Percentiles rank a stretch among this genome's conserved stretches.
phyloP scores from a whole-genome alignment of 1,284 basidiomycete species.

The Ceratobasidium sp. region DNA sequence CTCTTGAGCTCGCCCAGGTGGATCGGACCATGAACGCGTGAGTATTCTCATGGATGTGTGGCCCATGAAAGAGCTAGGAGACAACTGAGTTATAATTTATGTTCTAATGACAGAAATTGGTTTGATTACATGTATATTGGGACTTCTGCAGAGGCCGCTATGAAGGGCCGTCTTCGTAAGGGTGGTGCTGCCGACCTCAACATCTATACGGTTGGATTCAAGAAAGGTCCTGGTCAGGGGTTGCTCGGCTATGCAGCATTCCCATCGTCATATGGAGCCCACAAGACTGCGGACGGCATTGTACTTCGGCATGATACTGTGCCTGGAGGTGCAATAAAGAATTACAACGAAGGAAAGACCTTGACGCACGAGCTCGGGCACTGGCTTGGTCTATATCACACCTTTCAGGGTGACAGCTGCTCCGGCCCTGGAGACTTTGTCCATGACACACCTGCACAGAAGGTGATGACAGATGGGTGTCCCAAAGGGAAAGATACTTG shows the following conservation, averaged over 20 bases:
- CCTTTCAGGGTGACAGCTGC: constrained; percentile 56
- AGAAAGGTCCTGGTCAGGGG: constrained; percentile 40
- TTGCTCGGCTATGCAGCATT: constrained; percentile 53
- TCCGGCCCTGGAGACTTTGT: constrained; percentile 52
- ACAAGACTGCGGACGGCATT: constrained; percentile 51
- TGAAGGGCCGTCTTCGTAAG: constrained; percentile 52
- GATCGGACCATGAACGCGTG: constrained; percentile 52
- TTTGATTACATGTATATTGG: constrained; percentile 50
- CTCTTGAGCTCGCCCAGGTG: constrained; percentile 52
- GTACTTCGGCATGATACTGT: constrained; percentile 52
- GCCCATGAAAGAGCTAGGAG: not conserved
- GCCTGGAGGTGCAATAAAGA: constrained; percentile 51
- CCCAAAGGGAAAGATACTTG: constrained; percentile 50
- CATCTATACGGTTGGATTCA: constrained; percentile 53
- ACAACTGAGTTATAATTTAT: not conserved
- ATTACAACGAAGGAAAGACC: constrained; percentile 56
- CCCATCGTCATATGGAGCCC: constrained; percentile 44
- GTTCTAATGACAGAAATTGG: constrained; percentile 45
- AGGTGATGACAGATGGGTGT: constrained; percentile 46
- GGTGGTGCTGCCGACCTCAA: constrained; percentile 53
- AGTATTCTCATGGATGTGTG: not conserved
- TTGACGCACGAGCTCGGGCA: constrained; percentile 54
- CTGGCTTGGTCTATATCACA: constrained; percentile 54
- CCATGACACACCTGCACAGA: constrained; percentile 52
- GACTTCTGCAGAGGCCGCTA: constrained; percentile 48